Evolutionary conservation across 164 flowering plant species (phyloP), one percentile per base, ranked within the genome.

Genomic region (Pachysandra terminalis): DNA sequence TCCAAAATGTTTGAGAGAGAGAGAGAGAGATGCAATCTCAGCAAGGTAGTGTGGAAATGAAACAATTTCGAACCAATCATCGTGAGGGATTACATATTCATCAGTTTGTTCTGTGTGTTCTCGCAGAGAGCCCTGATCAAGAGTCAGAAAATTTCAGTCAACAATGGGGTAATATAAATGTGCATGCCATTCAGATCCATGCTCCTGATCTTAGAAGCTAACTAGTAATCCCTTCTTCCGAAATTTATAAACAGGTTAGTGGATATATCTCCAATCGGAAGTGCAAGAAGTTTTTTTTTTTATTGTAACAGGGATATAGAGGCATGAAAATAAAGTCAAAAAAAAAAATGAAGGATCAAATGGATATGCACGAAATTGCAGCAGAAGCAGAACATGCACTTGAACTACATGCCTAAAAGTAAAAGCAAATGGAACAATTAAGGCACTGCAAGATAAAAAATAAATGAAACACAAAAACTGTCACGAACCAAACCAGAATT

Each of bases 21-120:
- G 70, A 59, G 69, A 37, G 67, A 66, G 72, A 56, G 66, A 64
- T 83, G 90, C 99, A 41, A 92, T 87, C 77, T 95, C 97, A 45
- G 99, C 96, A 25, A 92, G 77, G 68, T 92, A 95, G 79, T 95
- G 97, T 21, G 99, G 94, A 74, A 85, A 82, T 16, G 97, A 95
- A 64, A 90, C 99, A 58, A 80, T 25, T 61, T 89, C 83, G 63
- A 95, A 95, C 97, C 97, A 95, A 79, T 92, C 97, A 32, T 97
- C 96, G 66, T 67, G 73, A 53, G 97, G 99, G 67, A 89, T 89
- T 62, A 65, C 77, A 77, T 92, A 90, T 41, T 84, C 87, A 26
- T 85, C 73, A 23, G 17, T 59, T 61, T 82, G 70, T 40, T 77
- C 82, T 19, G 23, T 22, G 9, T 67, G 73, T 59, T 81, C 80